Conservation (phyloP, 2,329 filamentous ascomycete genomes). For the Byssothecium circinans region DNA sequence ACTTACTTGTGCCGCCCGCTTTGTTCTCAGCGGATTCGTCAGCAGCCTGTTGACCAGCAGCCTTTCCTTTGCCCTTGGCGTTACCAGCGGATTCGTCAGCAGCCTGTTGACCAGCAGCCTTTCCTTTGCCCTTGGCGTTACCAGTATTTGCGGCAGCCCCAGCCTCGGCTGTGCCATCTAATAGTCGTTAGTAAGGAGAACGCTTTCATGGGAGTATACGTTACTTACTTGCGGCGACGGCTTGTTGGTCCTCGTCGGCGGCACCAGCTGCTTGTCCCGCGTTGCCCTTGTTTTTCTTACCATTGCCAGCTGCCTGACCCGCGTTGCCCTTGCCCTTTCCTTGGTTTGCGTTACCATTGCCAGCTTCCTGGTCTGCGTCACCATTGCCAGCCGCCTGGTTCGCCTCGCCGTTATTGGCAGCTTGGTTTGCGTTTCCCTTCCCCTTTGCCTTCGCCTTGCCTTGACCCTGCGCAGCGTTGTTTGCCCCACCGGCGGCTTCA, state of each 20-base stretch:
- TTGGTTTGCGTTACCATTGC: too few relatives aligned
- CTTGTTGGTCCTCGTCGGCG: conserved; percentile 2
- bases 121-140: conserved; percentile 12
- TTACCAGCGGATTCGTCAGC: conserved; percentile 10
- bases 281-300: conserved; percentile 1
- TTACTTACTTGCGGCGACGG: conserved; percentile 1
- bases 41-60: background rate
- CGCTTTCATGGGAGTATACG: background rate
- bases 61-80: conserved; percentile 10
- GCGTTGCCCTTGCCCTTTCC: too few relatives aligned
- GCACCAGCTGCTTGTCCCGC: background rate
- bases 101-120: background rate
- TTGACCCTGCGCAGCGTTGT: background rate
- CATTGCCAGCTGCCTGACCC: too few relatives aligned
- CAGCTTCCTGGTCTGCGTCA: too few relatives aligned
- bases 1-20: too few relatives aligned
- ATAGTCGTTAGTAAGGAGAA: background rate
- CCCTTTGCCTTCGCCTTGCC: too few relatives aligned
- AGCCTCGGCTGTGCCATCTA: conserved; percentile 9
- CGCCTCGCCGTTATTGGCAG: too few relatives aligned
- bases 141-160: conserved; percentile 10
- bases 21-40: conserved; percentile 11
- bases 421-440: too few relatives aligned
- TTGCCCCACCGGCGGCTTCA: background rate
- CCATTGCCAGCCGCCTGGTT: too few relatives aligned